Evolutionary conservation across 176 grass and related monocot genomes (phyloP), one percentile per base, ranked within the genome.

Genomic region (Echinochloa phyllopogon): DNA sequence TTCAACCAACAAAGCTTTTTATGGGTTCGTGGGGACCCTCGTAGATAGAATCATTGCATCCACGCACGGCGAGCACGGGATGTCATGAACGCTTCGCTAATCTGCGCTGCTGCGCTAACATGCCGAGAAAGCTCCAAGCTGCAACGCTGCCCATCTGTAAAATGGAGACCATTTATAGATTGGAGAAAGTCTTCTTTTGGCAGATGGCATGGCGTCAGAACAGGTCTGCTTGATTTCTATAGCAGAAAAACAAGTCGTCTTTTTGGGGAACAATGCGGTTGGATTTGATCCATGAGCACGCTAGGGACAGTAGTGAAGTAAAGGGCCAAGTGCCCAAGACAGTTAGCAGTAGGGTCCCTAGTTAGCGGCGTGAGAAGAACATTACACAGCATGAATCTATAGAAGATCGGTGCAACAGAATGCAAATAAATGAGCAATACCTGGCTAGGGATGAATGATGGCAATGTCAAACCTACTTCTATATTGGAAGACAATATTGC

Each of bases 21-120:
- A 21, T n/a, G n/a, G 42, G 49, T 65, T 60, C 57, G 29, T 67
- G 84, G 66, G 74, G 68, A 2, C 74, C 37, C 16, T 39, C 27
- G 5, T 44, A 20, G 27, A 57, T 27, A 39, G n/a, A 58, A 87
- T 83, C 49, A 87, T 79, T 50, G 36, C 79, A 17, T 42, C 66
- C 78, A 80, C 51, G 12, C 78, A 80, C 51, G 12, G 69, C 21
- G 69, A 61, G 53, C 48, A 51, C 63, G 68, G 37, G 77, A 38
- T 69, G 42, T 21, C 43, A 16, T 33, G 44, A 27, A 42, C 78
- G 39, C 18, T 1, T 43, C 25, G 75, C 23, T 65, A 23, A n/a
- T 3, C 36, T 52, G 47, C 20, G 6, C 15, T 8, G 14, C 10
- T 56, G 23, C 39, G 43, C 27, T 13, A 61, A 83, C 41, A 50